These are phyloP conservation scores for Termitomyces sp. DNA, from an alignment of 768 basidiomycete genomes.

Conservation along the genomic window DNA sequence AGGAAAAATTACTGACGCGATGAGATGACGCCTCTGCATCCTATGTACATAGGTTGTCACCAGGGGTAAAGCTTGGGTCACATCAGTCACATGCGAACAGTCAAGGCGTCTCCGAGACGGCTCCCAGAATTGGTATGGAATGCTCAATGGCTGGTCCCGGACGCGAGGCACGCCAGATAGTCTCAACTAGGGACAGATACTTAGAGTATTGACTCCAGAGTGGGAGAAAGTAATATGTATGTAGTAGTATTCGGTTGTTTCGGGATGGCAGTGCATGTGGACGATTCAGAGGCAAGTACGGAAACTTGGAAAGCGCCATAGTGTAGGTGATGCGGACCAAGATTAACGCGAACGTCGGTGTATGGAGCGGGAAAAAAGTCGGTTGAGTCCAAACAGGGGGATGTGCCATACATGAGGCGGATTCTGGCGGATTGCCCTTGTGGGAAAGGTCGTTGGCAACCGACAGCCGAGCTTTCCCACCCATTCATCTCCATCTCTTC, in stretches of 20 bases:
- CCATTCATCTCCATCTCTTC: constrained; percentile 23
- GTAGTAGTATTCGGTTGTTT: too few species aligned
- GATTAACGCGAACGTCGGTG: constrained; percentile 14
- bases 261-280: too few species aligned
- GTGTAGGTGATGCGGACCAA: constrained; percentile 2
- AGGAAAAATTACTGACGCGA: background rate
- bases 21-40: background rate
- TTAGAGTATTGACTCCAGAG: background rate
- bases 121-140: background rate
- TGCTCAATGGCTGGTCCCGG: background rate
- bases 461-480: constrained; percentile 36
- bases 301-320: too few species aligned
- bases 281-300: too few species aligned
- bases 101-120: background rate
- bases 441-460: constrained; percentile 43
- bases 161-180: background rate
- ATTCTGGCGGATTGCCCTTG: constrained; percentile 27
- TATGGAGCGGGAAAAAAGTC: constrained; percentile 6
- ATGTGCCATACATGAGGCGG: background rate
- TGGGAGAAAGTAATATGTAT: too few species aligned
- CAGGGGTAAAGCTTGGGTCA: background rate
- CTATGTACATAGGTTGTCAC: too few species aligned
- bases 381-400: constrained; percentile 19
- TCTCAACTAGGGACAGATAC: background rate
- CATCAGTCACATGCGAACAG: constrained; percentile 3